phyloP scores from a whole-genome alignment of 2,329 filamentous ascomycete species.

The Arthrobotrys pseudoclavata region DNA sequence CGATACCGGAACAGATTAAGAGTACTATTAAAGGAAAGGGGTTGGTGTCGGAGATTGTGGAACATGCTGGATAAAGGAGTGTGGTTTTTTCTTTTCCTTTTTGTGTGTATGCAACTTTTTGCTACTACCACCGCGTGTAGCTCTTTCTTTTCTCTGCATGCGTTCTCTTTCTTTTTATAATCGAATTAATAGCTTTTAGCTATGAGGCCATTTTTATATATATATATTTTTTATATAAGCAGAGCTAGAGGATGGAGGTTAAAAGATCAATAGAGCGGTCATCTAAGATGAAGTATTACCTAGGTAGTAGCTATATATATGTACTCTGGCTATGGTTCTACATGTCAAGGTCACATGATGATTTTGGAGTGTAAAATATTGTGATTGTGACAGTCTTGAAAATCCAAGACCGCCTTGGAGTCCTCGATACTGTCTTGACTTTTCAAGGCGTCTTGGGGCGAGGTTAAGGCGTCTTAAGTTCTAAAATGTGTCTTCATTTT shows the following conservation, averaged over 20 bases:
- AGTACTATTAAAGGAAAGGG: slow-evolving; percentile 81
- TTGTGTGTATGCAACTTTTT: slow-evolving; percentile 1
- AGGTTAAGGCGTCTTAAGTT: too few species aligned
- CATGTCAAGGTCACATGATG: too few species aligned
- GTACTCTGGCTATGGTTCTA: too few species aligned
- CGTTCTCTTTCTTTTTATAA: slow-evolving; percentile 8
- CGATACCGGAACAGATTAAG: slow-evolving; percentile 89
- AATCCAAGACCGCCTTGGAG: too few species aligned
- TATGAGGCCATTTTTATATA: neutral
- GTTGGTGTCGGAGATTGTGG: slow-evolving; percentile 92
- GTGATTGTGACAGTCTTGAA: too few species aligned
- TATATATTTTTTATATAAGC: neutral
- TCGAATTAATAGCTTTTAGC: neutral
- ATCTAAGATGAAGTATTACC: too few species aligned
- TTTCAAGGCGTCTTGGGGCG: too few species aligned
- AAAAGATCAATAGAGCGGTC: neutral
- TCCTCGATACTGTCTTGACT: too few species aligned
- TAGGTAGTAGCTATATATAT: too few species aligned
- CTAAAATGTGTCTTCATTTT: too few species aligned
- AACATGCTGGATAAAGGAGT: slow-evolving; percentile 79
- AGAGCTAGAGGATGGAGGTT: neutral
- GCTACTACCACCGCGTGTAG: neutral
- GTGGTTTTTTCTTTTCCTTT: neutral
- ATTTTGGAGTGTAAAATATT: too few species aligned
- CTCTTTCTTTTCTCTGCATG: neutral